A percentile compares a stretch with the other conserved stretches of the same genome.
These are phyloP conservation scores for Wickerhamomyces sydowiorum DNA, from an alignment of 805 yeast species.

Conservation along the genomic window DNA sequence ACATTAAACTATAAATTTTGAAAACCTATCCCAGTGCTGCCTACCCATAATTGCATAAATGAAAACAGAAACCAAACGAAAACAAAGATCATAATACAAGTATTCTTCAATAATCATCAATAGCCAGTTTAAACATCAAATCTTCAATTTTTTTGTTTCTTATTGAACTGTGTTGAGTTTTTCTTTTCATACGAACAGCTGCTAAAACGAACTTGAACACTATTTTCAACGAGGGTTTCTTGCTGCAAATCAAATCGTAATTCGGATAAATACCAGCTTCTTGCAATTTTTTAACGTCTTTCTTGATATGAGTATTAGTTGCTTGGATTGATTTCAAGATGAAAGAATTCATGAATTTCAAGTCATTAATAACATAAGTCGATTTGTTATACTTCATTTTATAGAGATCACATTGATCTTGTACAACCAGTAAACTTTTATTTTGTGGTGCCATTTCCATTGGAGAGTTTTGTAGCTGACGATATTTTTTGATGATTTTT, in stretches of 20 bases:
- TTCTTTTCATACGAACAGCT: conserved; percentile 29
- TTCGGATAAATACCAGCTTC: conserved; percentile 22
- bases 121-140: conserved; percentile 7
- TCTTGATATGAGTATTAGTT: conserved; percentile 17
- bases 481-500: conserved; percentile 19
- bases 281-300: conserved; percentile 23
- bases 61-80: not conserved
- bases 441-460: conserved; percentile 13
- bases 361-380: conserved; percentile 28
- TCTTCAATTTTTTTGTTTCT: conserved; percentile 16
- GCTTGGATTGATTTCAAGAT: conserved; percentile 24
- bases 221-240: conserved; percentile 20
- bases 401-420: conserved; percentile 39
- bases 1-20: no score
- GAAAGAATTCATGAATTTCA: conserved; percentile 29
- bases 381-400: conserved; percentile 42
- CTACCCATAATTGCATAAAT: not conserved
- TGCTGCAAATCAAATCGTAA: conserved; percentile 17
- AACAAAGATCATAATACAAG: not conserved
- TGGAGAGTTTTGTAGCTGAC: conserved; percentile 21
- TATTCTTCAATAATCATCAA: not conserved
- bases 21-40: no score
- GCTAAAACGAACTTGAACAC: conserved; percentile 32
- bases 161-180: conserved; percentile 18
- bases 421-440: conserved; percentile 19